Base-by-base conservation (phyloP, 1,139 yeast genomes). In the Pichia sp. region DNA sequence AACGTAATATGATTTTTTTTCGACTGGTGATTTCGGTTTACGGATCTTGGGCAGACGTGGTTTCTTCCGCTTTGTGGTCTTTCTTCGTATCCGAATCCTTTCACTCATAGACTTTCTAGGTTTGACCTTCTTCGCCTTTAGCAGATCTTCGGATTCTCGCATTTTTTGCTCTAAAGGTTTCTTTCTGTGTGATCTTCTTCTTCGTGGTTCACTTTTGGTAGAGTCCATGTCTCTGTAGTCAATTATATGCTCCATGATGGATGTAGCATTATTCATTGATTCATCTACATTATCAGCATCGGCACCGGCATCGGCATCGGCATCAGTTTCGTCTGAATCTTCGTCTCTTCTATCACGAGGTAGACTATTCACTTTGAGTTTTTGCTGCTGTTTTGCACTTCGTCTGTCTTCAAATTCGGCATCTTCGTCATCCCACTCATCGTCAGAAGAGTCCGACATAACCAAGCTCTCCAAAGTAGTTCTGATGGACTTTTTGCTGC, bases 241-340 rank as follows among this genome's bases (percentile, higher is more conserved):
- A 19, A 36, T 36, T 6, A 23, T 32, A 26, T 36, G 39, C 27
- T 36, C 39, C 24, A 36, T 24, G 20, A 36, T 36, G 5, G 34
- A 29, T 4, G 39, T 29, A 3, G 33, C 24, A 16, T 27, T 33
- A 16, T 26, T 30, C 39, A 36, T 36, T 7, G 30, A 24, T n/a
- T 12, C 15, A 17, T 37, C 29, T 19, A 29, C 12, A 19, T 31
- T 19, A 7, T 35, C 35, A 9, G 13, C n/a, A 13, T 26, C 23
- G 17, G 15, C 5, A 8, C 22, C 30, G 10, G 16, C 24, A 13
- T 5, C 27, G 3, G 27, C 13, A 9, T 23, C 28, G 7, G 13
- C 19, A 22, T 10, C 14, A 21, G 2, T 23, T 25, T 14, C 17
- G 16, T 25, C 17, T 6, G 14, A 16, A 5, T 10, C 8, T 4